Conservation (phyloP, 108 stramenopile species). For the Seminavis robusta region DNA sequence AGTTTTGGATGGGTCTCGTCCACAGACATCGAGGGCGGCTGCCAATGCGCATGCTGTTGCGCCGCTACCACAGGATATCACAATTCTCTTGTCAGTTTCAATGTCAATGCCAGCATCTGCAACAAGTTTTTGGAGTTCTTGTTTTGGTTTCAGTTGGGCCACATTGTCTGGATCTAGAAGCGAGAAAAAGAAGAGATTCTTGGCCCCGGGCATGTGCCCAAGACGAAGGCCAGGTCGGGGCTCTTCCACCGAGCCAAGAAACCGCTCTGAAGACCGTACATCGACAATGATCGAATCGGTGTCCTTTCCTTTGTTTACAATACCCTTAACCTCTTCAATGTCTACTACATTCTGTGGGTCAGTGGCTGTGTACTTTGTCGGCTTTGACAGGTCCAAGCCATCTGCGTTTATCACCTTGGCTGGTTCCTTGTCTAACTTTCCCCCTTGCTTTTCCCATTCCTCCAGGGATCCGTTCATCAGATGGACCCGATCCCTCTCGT, state of each 20-base stretch:
- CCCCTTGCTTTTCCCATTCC: constrained; percentile 61
- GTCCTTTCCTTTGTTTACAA: constrained; percentile 28
- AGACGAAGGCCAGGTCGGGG: constrained; percentile 49
- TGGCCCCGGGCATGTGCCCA: constrained; percentile 76
- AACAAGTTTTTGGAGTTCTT: constrained; percentile 45
- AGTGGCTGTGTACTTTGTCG: constrained; percentile 28
- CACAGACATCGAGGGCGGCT: constrained; percentile 61
- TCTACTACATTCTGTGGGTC: constrained; percentile 42
- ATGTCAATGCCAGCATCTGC: constrained; percentile 41
- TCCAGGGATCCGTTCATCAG: constrained; percentile 67
- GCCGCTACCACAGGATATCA: constrained; percentile 70
- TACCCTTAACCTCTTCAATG: constrained; percentile 29
- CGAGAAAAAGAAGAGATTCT: constrained; percentile 57
- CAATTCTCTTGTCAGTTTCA: constrained; percentile 40
- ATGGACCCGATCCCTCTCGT: constrained; percentile 41
- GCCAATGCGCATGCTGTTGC: constrained; percentile 67
- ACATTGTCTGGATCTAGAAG: constrained; percentile 46
- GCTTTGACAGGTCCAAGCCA: constrained; percentile 26
- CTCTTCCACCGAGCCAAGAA: constrained; percentile 41
- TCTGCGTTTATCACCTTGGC: constrained; percentile 1
- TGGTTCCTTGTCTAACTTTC: constrained; percentile 44
- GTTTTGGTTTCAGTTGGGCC: constrained; percentile 39
- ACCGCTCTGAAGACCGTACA: constrained; percentile 59
- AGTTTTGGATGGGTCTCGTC: constrained; percentile 41
- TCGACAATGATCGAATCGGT: constrained; percentile 52